Evolutionary conservation across 2,329 filamentous ascomycete genomes (phyloP).

Genomic region (Colletotrichum truncatum): DNA sequence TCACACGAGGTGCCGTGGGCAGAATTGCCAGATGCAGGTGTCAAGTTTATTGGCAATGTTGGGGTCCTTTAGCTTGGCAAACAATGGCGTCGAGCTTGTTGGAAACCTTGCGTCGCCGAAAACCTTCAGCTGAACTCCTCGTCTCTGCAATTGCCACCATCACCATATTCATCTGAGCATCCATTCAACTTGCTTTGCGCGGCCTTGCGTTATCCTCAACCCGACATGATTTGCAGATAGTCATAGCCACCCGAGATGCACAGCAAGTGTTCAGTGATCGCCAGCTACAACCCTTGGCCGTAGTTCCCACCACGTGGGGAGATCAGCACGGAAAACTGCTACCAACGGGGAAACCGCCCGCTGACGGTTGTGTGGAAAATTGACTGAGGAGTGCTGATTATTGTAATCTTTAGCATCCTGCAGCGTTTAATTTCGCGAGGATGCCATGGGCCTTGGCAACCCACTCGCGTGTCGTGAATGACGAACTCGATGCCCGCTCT

Average conservation of each 20-base stretch:
- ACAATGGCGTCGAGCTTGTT: too few species aligned
- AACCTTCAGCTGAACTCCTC: neutral
- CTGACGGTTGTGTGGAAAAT: neutral
- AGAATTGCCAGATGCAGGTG: too few species aligned
- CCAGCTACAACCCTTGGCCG: neutral
- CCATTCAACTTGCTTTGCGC: neutral
- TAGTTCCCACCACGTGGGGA: slow-evolving; percentile 16
- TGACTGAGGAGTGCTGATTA: neutral
- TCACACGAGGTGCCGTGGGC: too few species aligned
- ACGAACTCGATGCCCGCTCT: slow-evolving; percentile 24
- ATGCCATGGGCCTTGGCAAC: slow-evolving; percentile 17
- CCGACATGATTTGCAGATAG: neutral
- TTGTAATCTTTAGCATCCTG: slow-evolving; percentile 24
- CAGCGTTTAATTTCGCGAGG: slow-evolving; percentile 24
- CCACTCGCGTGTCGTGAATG: slow-evolving; percentile 20
- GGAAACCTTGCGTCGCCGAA: too few species aligned
- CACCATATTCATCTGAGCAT: neutral
- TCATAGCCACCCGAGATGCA: neutral
- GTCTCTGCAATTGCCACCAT: too few species aligned
- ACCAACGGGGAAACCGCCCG: slow-evolving; percentile 2
- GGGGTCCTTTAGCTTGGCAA: too few species aligned
- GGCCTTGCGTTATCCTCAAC: neutral
- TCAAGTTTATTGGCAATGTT: too few species aligned
- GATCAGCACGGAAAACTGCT: slow-evolving; percentile 11
- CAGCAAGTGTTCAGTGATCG: neutral